A percentile compares a stretch with the other conserved stretches of the same genome.
Evolutionary conservation across 176 grass and related monocot genomes (phyloP).

Genomic region (Triticum timopheevii): DNA sequence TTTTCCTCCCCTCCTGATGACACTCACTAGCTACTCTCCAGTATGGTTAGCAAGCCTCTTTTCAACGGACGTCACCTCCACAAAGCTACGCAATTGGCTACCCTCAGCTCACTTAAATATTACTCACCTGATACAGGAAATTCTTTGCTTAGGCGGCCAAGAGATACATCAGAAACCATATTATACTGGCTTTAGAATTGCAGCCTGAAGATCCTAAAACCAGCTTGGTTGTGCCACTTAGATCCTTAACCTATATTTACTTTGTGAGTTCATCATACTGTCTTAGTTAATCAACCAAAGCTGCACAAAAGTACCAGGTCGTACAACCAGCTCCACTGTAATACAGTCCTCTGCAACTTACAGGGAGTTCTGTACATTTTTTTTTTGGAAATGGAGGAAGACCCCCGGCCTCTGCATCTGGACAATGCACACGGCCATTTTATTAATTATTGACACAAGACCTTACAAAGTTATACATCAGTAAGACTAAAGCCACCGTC

Average conservation of each 20-base stretch:
- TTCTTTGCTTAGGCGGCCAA: background rate
- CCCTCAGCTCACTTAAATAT: background rate
- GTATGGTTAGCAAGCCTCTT: background rate
- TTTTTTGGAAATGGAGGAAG: too few relatives aligned
- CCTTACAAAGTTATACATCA: too few relatives aligned
- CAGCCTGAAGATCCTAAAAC: background rate
- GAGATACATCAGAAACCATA: background rate
- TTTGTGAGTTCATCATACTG: background rate
- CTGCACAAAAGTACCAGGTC: too few relatives aligned
- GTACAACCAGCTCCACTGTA: background rate
- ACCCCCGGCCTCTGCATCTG: too few relatives aligned
- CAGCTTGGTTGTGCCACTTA: background rate
- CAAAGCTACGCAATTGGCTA: background rate
- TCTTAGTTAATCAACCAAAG: background rate
- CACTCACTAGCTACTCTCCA: conserved; percentile 20
- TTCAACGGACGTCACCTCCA: background rate
- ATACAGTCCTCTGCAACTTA: background rate
- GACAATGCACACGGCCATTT: too few relatives aligned
- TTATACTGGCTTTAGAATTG: background rate
- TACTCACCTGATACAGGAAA: background rate
- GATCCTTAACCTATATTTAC: background rate
- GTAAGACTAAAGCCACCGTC: too few relatives aligned
- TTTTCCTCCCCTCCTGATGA: background rate
- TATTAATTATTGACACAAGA: too few relatives aligned
- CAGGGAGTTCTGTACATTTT: background rate